A percentile compares a stretch with the other conserved stretches of the same genome.
Evolutionary conservation across 805 yeast species (phyloP).

Genomic region (Candida endomychidarum): DNA sequence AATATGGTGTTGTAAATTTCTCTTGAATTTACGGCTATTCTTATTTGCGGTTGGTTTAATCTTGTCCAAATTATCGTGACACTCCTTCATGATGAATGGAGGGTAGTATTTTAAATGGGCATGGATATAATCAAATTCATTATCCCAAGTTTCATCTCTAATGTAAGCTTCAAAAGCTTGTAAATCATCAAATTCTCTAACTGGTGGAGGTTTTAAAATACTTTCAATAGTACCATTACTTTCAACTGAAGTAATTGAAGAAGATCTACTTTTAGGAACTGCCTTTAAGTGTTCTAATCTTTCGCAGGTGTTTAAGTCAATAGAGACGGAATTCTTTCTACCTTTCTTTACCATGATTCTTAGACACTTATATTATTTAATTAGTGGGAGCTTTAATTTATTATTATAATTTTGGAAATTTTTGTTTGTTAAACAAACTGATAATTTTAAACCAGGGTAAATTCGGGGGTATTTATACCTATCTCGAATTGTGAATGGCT

Average conservation of each 20-base stretch:
- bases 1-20: slow-evolving; percentile 75
- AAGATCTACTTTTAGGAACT: slow-evolving; percentile 37
- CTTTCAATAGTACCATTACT: slow-evolving; percentile 28
- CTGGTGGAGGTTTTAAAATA: slow-evolving; percentile 41
- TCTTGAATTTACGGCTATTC: slow-evolving; percentile 66
- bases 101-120: slow-evolving; percentile 69
- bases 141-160: slow-evolving; percentile 74
- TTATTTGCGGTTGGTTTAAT: slow-evolving; percentile 72
- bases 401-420: slow-evolving; percentile 2
- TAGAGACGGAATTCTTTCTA: slow-evolving; percentile 25
- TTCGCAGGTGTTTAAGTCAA: slow-evolving; percentile 41
- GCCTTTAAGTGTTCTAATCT: slow-evolving; percentile 38
- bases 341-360: slow-evolving; percentile 30
- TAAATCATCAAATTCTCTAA: slow-evolving; percentile 59
- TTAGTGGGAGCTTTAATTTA: neutral
- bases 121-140: slow-evolving; percentile 67
- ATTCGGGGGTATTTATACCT: slow-evolving; percentile 1
- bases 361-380: neutral
- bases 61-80: slow-evolving; percentile 68
- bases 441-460: neutral
- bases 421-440: slow-evolving; percentile 5
- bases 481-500: slow-evolving; percentile 7
- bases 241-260: slow-evolving; percentile 42
- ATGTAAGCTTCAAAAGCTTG: slow-evolving; percentile 61
- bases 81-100: slow-evolving; percentile 66